Evolutionary conservation across 164 flowering plant genomes (phyloP).

Genomic region (Chimonanthus salicifolius): DNA sequence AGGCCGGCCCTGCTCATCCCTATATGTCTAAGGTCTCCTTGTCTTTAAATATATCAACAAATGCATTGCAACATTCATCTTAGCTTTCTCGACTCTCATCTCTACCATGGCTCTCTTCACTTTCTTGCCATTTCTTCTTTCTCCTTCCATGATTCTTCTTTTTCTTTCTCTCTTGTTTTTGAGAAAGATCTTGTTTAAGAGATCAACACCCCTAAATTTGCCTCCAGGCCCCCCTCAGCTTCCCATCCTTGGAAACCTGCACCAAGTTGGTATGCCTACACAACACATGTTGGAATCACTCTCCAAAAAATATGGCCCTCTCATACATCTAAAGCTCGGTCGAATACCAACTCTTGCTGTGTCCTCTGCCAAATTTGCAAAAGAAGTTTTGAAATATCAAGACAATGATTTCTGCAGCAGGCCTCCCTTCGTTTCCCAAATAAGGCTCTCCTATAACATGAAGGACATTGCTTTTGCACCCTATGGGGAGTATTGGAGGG

Average conservation of each 20-base stretch:
- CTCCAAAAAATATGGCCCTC: conserved; percentile 14
- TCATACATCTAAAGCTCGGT: conserved; percentile 18
- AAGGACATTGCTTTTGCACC: conserved; percentile 20
- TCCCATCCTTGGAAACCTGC: conserved; percentile 3
- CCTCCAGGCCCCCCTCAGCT: conserved; percentile 1
- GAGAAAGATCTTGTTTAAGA: neutral
- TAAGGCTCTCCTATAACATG: conserved; percentile 1
- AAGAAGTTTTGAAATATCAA: conserved; percentile 16
- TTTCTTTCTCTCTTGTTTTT: neutral
- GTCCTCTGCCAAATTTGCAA: conserved; percentile 19
- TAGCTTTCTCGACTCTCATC: no score
- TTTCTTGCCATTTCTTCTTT: neutral
- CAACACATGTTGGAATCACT: conserved; percentile 6
- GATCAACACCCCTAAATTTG: neutral
- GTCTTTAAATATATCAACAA: no score
- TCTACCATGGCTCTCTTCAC: neutral
- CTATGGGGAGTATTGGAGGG: conserved; percentile 23
- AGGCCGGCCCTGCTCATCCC: no score
- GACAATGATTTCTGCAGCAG: conserved; percentile 12
- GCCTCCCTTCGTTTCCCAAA: conserved; percentile 4
- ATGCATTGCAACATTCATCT: no score
- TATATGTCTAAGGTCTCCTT: no score
- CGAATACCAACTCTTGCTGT: conserved; percentile 13
- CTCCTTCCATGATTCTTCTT: neutral
- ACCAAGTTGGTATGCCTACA: neutral